These are phyloP conservation scores for Malania oleifera DNA, from an alignment of 164 flowering plant species.

Conservation along the genomic window DNA sequence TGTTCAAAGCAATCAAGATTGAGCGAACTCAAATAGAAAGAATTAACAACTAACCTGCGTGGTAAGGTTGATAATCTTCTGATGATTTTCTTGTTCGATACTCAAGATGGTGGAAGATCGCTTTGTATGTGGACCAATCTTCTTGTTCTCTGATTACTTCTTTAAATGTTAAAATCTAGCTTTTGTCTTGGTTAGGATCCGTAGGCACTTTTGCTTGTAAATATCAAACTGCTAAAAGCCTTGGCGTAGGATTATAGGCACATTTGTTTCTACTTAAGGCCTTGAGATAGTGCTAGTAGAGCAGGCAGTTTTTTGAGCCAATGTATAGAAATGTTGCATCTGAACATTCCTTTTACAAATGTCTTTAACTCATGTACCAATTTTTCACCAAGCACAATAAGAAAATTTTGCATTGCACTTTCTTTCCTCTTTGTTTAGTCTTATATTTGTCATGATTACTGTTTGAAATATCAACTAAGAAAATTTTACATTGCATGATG, in stretches of 20 bases:
- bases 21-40: background rate
- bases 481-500: too few relatives aligned
- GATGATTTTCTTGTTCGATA: conserved; percentile 11
- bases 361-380: background rate
- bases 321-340: conserved; percentile 7
- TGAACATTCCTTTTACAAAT: background rate
- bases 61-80: conserved; percentile 26
- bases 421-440: too few relatives aligned
- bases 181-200: conserved; percentile 22
- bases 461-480: too few relatives aligned
- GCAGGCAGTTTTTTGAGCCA: background rate
- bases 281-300: background rate
- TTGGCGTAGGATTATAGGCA: conserved; percentile 13
- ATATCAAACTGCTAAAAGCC: conserved; percentile 19
- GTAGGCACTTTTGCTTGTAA: conserved; percentile 14
- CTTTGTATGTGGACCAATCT: background rate
- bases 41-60: conserved; percentile 2
- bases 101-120: background rate
- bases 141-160: background rate
- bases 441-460: too few relatives aligned
- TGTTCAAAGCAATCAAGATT: background rate
- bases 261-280: background rate
- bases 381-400: too few relatives aligned
- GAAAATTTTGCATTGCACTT: too few relatives aligned
- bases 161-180: conserved; percentile 11